phyloP scores from a whole-genome alignment of 306 rosid genomes.

The Acacia melanoxylon region DNA sequence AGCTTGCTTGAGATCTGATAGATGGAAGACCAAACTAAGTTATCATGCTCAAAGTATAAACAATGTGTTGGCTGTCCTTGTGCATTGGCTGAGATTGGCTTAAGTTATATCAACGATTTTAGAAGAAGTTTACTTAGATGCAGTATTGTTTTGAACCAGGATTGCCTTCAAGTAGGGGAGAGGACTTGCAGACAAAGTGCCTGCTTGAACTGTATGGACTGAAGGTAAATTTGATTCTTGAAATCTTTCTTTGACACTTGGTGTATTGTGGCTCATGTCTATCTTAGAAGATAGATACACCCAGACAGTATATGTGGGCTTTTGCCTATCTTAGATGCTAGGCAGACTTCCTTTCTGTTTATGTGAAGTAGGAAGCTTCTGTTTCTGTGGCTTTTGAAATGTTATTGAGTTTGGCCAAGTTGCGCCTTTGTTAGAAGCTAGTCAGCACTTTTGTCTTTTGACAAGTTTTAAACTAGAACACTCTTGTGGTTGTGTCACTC shows the following conservation, averaged over 20 bases:
- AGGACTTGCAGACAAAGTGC: conserved; percentile 93
- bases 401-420: conserved; percentile 18
- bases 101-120: conserved; percentile 1
- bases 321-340: conserved; percentile 8
- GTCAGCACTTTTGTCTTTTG: conserved; percentile 4
- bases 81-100: conserved; percentile 13
- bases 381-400: conserved; percentile 6
- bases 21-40: conserved; percentile 9
- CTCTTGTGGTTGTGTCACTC: neutral
- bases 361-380: conserved; percentile 20
- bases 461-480: conserved; percentile 19
- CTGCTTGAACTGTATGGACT: conserved; percentile 90
- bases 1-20: neutral
- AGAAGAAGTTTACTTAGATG: conserved; percentile 31
- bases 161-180: conserved; percentile 94
- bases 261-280: conserved; percentile 1
- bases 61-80: conserved; percentile 19
- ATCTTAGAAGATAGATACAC: conserved; percentile 2
- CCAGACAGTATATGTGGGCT: neutral
- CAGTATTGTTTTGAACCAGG: conserved; percentile 55
- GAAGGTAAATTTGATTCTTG: conserved; percentile 70
- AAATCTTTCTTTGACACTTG: conserved; percentile 27
- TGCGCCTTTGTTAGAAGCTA: neutral
- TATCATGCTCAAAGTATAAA: conserved; percentile 18
- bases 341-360: conserved; percentile 9